These are phyloP conservation scores for Trichosporon asahii DNA, from an alignment of 1,284 basidiomycete genomes.

Conservation along the genomic window DNA sequence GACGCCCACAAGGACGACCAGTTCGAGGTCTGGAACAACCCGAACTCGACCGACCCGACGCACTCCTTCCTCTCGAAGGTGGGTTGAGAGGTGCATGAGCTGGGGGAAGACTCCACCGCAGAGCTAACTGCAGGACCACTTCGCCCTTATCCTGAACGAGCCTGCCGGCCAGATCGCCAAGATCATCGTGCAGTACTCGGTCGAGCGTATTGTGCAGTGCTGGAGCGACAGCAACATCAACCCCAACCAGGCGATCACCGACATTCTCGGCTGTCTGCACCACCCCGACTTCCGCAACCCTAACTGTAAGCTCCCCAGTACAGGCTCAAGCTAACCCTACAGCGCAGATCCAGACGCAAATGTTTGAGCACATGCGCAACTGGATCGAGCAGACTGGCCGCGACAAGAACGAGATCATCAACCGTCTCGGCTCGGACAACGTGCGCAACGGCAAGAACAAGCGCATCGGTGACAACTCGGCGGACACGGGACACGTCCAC, in stretches of 20 bases:
- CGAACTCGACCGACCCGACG: conserved; percentile 74
- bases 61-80: conserved; percentile 59
- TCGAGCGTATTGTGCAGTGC: conserved; percentile 65
- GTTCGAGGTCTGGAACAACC: conserved; percentile 74
- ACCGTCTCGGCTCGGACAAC: conserved; percentile 62
- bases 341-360: conserved; percentile 73
- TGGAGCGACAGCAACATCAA: conserved; percentile 73
- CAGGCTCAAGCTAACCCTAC: conserved; percentile 67
- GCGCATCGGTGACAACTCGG: conserved; percentile 54
- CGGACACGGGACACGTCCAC: conserved; percentile 45
- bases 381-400: conserved; percentile 60
- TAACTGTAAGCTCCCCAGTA: conserved; percentile 52
- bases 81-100: conserved; percentile 35
- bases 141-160: conserved; percentile 52
- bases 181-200: conserved; percentile 59
- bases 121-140: conserved; percentile 36
- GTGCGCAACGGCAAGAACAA: conserved; percentile 72
- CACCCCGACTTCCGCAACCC: conserved; percentile 74
- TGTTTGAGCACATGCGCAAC: conserved; percentile 57
- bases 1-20: conserved; percentile 74
- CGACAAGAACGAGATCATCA: conserved; percentile 59
- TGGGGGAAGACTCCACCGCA: no score
- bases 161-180: conserved; percentile 72
- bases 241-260: conserved; percentile 62
- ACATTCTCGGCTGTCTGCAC: conserved; percentile 74